A percentile compares a stretch with the other conserved stretches of the same genome.
These are phyloP conservation scores for Leccinum laetum DNA, from an alignment of 1,284 basidiomycete species.

Conservation along the genomic window DNA sequence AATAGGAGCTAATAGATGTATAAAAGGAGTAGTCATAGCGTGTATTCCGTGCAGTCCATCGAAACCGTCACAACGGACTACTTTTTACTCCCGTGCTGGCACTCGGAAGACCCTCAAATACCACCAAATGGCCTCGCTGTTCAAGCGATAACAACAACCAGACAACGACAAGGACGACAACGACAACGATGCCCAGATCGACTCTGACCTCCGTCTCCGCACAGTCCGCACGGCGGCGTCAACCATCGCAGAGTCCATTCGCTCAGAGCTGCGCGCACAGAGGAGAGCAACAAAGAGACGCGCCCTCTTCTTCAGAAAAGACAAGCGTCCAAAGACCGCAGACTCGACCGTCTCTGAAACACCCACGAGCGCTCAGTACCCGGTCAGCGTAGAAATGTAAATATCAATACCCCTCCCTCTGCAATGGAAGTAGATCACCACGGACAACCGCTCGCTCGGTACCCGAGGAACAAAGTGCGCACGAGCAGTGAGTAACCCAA, in stretches of 20 bases:
- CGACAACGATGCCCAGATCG: conserved; percentile 59
- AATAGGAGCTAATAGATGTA: no score
- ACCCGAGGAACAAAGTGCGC: conserved; percentile 92
- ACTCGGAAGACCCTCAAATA: conserved; percentile 39
- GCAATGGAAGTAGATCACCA: conserved; percentile 64
- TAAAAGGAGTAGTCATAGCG: no score
- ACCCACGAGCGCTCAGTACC: conserved; percentile 34
- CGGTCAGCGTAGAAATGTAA: conserved; percentile 67
- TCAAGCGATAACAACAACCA: conserved; percentile 29
- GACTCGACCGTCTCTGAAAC: conserved; percentile 24
- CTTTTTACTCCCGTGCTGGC: not conserved
- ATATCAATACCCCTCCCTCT: conserved; percentile 73
- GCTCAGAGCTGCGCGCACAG: conserved; percentile 17
- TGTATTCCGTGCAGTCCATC: no score
- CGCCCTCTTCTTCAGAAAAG: no score
- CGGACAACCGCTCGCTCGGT: conserved; percentile 79
- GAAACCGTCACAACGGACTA: no score
- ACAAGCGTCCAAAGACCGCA: conserved; percentile 1
- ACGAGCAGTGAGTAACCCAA: conserved; percentile 75
- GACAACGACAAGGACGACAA: conserved; percentile 51
- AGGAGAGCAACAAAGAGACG: conserved; percentile 20
- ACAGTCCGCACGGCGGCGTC: conserved; percentile 89
- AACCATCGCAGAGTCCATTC: conserved; percentile 83
- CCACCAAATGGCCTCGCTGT: conserved; percentile 29
- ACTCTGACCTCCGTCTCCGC: conserved; percentile 82